Percentiles rank a stretch among this genome's conserved stretches.
Conservation (phyloP, 139 green algal species). For the Deuterostichococcus epilithicus region DNA sequence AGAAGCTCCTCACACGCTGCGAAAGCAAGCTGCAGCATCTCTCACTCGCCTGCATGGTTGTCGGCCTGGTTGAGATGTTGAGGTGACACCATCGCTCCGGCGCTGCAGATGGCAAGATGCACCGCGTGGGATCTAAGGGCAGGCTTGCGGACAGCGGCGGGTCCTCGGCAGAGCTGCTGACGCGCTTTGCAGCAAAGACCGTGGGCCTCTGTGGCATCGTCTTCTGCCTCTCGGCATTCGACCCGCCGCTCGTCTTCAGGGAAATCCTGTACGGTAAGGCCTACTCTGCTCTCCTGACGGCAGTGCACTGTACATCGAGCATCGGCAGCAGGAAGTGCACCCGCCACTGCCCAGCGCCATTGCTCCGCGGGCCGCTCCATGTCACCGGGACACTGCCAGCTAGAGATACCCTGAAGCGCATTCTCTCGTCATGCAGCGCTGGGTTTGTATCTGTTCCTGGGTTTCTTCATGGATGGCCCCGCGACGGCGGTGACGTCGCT, state of each 20-base stretch:
- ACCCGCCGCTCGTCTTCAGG: background rate
- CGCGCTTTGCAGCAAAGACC: slow-evolving; percentile 2
- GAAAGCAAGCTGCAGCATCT: too few species aligned
- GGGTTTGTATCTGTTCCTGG: slow-evolving; percentile 32
- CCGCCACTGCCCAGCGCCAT: background rate
- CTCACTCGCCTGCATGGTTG: too few species aligned
- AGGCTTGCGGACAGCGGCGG: slow-evolving; percentile 11
- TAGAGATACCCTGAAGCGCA: background rate
- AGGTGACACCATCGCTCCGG: too few species aligned
- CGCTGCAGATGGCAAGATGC: slow-evolving; percentile 1
- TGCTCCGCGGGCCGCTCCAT: background rate
- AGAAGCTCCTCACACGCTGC: too few species aligned
- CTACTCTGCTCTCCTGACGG: background rate
- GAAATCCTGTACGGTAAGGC: slow-evolving; percentile 9
- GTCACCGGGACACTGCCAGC: background rate
- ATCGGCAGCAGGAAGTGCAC: background rate
- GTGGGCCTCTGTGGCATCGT: background rate
- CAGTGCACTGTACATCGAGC: background rate
- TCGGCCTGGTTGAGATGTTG: too few species aligned
- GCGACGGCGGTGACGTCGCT: background rate
- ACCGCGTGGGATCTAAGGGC: slow-evolving; percentile 1
- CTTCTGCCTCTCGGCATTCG: background rate
- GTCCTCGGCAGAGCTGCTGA: background rate
- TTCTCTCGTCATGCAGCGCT: slow-evolving; percentile 8
- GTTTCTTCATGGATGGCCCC: slow-evolving; percentile 25